These are phyloP conservation scores for Bjerkandera adusta DNA, from an alignment of 1,284 basidiomycete species.

Conservation along the genomic window DNA sequence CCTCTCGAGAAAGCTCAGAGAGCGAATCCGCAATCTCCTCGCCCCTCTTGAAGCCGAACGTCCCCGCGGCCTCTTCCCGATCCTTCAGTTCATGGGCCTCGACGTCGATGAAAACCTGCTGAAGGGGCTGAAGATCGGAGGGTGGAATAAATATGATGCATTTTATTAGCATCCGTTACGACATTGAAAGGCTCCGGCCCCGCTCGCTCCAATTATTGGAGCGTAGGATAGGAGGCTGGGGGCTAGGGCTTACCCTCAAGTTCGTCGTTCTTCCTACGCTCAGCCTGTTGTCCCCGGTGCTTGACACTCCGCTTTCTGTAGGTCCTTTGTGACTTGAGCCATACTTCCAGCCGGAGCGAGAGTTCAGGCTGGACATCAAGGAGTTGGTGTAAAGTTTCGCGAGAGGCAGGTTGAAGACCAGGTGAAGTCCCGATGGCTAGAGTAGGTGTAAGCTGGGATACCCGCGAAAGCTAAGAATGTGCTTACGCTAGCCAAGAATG, in stretches of 20 bases:
- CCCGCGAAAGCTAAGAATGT: background rate
- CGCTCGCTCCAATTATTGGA: background rate
- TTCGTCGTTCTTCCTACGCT: conserved; percentile 9
- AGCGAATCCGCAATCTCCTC: no score
- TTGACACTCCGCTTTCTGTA: conserved; percentile 3
- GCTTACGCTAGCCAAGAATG: conserved; percentile 31
- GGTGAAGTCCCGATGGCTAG: conserved; percentile 29
- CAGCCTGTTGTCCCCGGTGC: conserved; percentile 11
- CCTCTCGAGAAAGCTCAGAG: no score
- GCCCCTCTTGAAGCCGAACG: no score
- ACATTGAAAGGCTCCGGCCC: background rate
- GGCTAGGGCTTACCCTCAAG: conserved; percentile 12
- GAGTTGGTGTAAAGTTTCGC: conserved; percentile 35
- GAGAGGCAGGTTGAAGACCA: conserved; percentile 32
- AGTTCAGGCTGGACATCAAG: conserved; percentile 34
- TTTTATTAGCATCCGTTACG: conserved; percentile 4
- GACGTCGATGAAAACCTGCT: conserved; percentile 32
- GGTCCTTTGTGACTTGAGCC: conserved; percentile 17
- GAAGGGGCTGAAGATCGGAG: conserved; percentile 19
- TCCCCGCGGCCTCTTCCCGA: conserved; percentile 19
- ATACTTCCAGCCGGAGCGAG: conserved; percentile 31
- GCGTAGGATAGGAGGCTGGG: conserved; percentile 1
- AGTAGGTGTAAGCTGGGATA: background rate
- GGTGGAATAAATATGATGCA: background rate
- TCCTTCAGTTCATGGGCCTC: conserved; percentile 32